Conservation (phyloP, 192 early-diverging fungal species). For the Backusella mclennaniae region DNA sequence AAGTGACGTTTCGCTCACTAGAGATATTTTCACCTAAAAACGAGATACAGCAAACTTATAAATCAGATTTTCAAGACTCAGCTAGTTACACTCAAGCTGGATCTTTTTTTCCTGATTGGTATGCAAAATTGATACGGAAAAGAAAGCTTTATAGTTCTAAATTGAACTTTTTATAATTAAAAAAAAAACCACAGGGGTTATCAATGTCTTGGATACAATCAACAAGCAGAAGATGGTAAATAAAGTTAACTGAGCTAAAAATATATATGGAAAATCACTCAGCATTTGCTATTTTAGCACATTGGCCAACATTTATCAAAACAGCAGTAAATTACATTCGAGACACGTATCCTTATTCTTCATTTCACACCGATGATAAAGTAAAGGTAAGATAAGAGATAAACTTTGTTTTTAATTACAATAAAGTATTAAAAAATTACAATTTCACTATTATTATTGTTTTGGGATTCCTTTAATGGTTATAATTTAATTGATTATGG, state of each 20-base stretch:
- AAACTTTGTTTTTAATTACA: neutral
- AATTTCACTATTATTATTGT: neutral
- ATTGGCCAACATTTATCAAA: slow-evolving; percentile 70
- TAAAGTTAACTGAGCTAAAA: neutral
- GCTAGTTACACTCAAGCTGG: slow-evolving; percentile 42
- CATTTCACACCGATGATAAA: slow-evolving; percentile 33
- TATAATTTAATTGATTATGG: neutral
- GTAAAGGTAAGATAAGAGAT: slow-evolving; percentile 30
- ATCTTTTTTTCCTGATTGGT: slow-evolving; percentile 68
- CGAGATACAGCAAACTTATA: slow-evolving; percentile 9
- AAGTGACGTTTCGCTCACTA: slow-evolving; percentile 19
- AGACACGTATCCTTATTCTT: slow-evolving; percentile 53
- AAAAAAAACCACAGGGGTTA: slow-evolving; percentile 48
- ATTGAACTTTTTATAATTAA: neutral
- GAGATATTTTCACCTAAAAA: slow-evolving; percentile 2
- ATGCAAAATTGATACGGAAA: neutral
- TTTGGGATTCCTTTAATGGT: neutral
- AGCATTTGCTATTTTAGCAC: slow-evolving; percentile 41
- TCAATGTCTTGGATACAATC: slow-evolving; percentile 41
- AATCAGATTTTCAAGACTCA: slow-evolving; percentile 4
- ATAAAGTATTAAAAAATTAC: too few species aligned
- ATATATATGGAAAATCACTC: neutral
- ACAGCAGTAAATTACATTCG: slow-evolving; percentile 54
- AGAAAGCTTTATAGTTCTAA: neutral
- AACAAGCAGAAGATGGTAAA: slow-evolving; percentile 47